Evolutionary conservation across 2,329 filamentous ascomycete genomes (phyloP), one percentile per base, ranked within the genome.

Genomic region (Corynespora cassiicola): DNA sequence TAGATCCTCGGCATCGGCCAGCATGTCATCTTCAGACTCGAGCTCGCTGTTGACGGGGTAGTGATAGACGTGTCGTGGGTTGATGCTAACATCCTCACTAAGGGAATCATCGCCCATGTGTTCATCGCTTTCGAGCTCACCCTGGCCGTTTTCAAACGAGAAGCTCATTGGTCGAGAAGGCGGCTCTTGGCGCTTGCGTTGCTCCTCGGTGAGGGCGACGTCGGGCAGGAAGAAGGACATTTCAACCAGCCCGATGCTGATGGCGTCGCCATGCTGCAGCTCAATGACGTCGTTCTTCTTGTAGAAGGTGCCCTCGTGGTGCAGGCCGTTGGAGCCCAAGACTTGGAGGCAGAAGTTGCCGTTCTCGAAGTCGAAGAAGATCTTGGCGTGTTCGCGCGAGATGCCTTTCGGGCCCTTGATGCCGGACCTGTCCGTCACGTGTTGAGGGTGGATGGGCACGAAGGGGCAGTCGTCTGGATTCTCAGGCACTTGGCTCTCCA

Each of bases 311-410:
- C 47, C 47, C 28, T 67, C 62, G 28, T 67, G 61, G 31, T 82
- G 77, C 56, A 86, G 83, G 5, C 86, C 86, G 52, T 90, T 90
- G 47, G 75, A 69, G 22, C 82, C 81, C 32, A 82, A 72, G 2
- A 84, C 77, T 36, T 78, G 70, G 30, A 87, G 81, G 58, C 88
- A 81, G 56, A 88, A 91, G 6, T 80, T 72, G 14, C 80, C 75
- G 25, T 75, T 75, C 9, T 81, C 72, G 45, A 79, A 75, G 55
- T 87, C 86, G 68, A 85, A 91, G 30, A 79, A 74, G 52, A 92
- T 88, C 55, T 83, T 85, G 31, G 88, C 73, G 63, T 92, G 88
- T 52, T 86, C 75, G 45, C 87, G 76, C 3, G 87, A 91, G 37
- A 91, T 90, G 33, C 79, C 80, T 58, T 86, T 87, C 33, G 87